These are phyloP conservation scores for Ogataea thermomethanolica DNA, from an alignment of 805 yeast species.

Conservation along the genomic window DNA sequence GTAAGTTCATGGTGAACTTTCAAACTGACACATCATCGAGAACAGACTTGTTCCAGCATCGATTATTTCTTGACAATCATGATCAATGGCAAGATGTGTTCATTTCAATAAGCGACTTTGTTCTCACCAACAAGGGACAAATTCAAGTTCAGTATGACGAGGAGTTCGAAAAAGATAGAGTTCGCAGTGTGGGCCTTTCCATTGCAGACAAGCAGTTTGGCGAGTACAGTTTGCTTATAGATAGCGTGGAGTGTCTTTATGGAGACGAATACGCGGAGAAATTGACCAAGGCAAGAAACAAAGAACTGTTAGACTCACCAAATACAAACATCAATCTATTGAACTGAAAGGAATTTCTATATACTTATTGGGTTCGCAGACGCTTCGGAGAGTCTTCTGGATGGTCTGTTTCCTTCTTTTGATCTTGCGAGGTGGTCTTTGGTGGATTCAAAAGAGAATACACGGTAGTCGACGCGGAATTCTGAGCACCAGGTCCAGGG, in stretches of 20 bases:
- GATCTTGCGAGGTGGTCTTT: conserved; percentile 5
- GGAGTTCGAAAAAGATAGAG: conserved; percentile 56
- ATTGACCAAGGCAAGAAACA: conserved; percentile 36
- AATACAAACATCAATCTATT: neutral
- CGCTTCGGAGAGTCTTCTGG: conserved; percentile 7
- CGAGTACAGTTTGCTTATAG: conserved; percentile 65
- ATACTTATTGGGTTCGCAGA: conserved; percentile 2
- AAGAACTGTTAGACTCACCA: conserved; percentile 1
- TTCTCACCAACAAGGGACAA: conserved; percentile 76
- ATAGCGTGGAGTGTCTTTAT: conserved; percentile 67
- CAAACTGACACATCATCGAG: conserved; percentile 77
- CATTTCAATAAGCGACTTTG: conserved; percentile 74
- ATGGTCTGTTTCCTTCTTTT: conserved; percentile 5
- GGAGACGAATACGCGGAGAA: conserved; percentile 48
- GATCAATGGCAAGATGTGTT: conserved; percentile 76
- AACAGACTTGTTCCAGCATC: conserved; percentile 79
- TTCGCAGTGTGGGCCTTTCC: conserved; percentile 75
- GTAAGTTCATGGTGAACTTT: conserved; percentile 74
- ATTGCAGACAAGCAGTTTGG: conserved; percentile 76
- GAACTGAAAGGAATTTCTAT: neutral
- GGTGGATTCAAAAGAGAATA: conserved; percentile 23
- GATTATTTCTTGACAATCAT: conserved; percentile 60
- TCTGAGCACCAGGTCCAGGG: neutral
- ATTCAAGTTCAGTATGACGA: conserved; percentile 51
- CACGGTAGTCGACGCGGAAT: conserved; percentile 17